Base-by-base conservation (phyloP, 257 asterid genomes). In the Primulina huaijiensis region DNA sequence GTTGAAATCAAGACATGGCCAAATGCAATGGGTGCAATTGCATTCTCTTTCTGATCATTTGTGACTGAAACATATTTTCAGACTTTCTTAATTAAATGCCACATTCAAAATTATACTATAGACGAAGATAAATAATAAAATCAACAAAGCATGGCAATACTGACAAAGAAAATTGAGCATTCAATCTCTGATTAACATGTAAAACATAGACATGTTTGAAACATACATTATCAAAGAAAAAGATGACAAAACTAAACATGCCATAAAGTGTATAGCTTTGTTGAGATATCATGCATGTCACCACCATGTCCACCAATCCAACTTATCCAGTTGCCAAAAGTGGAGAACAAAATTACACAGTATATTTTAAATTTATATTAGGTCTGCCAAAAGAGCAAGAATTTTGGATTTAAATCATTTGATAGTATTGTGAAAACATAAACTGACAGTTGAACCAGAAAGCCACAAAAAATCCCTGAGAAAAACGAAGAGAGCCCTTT, bases 41-140 rank as follows among this genome's bases (percentile, higher is more conserved):
- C 27, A 21, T 65, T 53, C 66, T 60, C 56, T 43, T 56, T 71
- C 57, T 17, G 72, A 43, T 16, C 14, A 75, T 23, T 46, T 43
- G 12, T 14, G 63, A 30, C 64, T 35, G 68, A 60, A 30, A 35
- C 56, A 62, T 20, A 55, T 57, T 21, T 59, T 40, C 50, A 35
- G 25, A 59, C 25, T 64, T 69, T 58, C 62, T 27, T 52, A 70
- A 35, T 29, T 63, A 20, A 27, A 25, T 50, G 55, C 25, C n/a
- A 43, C 71, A 40, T 35, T 68, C 68, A 31, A 55, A 68, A 72
- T 53, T 9, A 71, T 12, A 43, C 6, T 43, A 11, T 0, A 3
- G 53, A 12, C 53, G 2, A 43, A 43, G 53, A 14, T 12, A 43
- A 43, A 12, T 1, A 43, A 43, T 43, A 43, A 43, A 43, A 43